Evolutionary conservation across 768 basidiomycete genomes (phyloP), one percentile per base, ranked within the genome.

Genomic region (Cyathus striatus): DNA sequence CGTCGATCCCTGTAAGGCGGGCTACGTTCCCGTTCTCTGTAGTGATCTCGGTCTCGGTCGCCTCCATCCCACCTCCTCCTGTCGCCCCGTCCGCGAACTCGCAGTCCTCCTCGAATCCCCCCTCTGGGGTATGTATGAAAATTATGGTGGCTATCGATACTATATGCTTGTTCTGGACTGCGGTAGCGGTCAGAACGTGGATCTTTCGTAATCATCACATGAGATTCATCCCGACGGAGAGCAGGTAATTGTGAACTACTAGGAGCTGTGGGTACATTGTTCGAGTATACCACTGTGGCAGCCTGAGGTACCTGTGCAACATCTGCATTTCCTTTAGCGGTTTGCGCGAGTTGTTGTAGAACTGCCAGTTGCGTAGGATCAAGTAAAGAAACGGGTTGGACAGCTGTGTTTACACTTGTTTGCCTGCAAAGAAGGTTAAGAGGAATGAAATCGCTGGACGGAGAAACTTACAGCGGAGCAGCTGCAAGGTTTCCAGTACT

Each of bases 271-370:
- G 60, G 13, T 22, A 44, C 33, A 10, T 34, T 37, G 6, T 32
- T 37, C 32, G 38, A 38, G 14, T 32, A 21, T 23, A 43, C 49
- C 46, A 37, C 38, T 41, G 49, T 43, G 6, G 55, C 48, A 52
- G 35, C 10, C 17, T 36, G 35, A 9, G 35, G 17, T 36, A 18
- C 9, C 6, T 12, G 7, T 6, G 35, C 35, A 36, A 18, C 7
- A 10, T 9, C 12, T 10, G 58, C 52, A 63, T 62, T 52, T 50
- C 9, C 27, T 9, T 59, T 50, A 58, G 82, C 76, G 53, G 76
- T 75, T 54, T 81, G 78, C 41, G 86, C 73, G 58, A 90, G 73
- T 58, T 88, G 87, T 57, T 89, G 86, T 54, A 92, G 67, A 50
- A 87, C 67, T 38, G 83, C 80, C 43, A 90, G 65, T 57, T 85